phyloP scores from a whole-genome alignment of 2,329 filamentous ascomycete species.

The Venturia oleaginea region DNA sequence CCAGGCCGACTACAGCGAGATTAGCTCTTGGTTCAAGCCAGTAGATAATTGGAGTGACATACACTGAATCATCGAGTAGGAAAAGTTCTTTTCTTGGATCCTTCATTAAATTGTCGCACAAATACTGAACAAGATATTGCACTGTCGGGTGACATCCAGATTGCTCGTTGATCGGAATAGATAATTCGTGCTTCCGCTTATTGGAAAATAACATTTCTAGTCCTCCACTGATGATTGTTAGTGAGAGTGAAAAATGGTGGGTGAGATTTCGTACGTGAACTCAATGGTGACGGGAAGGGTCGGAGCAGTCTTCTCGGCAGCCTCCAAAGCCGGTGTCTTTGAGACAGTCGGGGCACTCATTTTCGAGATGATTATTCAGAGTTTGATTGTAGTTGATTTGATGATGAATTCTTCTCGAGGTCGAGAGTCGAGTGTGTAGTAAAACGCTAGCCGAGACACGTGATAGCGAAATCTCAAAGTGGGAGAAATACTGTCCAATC shows the following conservation, averaged over 20 bases:
- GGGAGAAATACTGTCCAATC: not conserved
- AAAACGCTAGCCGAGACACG: not conserved
- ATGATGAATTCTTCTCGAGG: not conserved
- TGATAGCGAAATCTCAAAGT: not conserved
- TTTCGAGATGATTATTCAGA: not conserved
- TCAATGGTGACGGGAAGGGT: constrained; percentile 54
- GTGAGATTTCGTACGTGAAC: constrained; percentile 50
- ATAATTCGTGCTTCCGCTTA: constrained; percentile 61
- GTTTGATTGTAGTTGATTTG: not conserved
- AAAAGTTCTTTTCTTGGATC: constrained; percentile 83
- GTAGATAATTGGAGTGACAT: constrained; percentile 34
- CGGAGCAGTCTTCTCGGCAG: constrained; percentile 18
- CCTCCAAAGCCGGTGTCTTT: not conserved
- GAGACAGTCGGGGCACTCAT: not conserved
- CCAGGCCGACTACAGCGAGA: constrained; percentile 65
- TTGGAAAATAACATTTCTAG: constrained; percentile 91
- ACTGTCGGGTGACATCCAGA: constrained; percentile 58
- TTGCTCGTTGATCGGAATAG: constrained; percentile 54
- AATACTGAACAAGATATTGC: constrained; percentile 65
- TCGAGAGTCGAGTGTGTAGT: not conserved
- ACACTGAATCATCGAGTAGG: constrained; percentile 81
- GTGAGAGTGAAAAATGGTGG: constrained; percentile 17
- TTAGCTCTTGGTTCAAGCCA: constrained; percentile 17
- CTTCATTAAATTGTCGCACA: constrained; percentile 76
- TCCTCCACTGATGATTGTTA: constrained; percentile 56